These are phyloP conservation scores for Pseudogymnoascus sp. DNA, from an alignment of 2,329 filamentous ascomycete genomes.

Conservation along the genomic window DNA sequence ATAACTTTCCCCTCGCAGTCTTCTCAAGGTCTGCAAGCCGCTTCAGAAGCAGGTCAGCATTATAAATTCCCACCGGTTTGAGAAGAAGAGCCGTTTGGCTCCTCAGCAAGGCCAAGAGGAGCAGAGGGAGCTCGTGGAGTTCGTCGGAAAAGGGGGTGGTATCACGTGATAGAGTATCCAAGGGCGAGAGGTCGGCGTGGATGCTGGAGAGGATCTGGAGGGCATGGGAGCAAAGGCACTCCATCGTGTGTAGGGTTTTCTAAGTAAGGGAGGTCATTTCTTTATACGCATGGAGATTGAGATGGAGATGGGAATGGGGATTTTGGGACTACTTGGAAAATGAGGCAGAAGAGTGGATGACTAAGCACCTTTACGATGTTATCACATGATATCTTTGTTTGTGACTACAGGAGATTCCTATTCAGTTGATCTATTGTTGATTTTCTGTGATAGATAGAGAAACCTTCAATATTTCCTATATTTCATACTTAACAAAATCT, in stretches of 20 bases:
- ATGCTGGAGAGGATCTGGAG: background rate
- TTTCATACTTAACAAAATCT: background rate
- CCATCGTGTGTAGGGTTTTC: background rate
- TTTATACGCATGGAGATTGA: background rate
- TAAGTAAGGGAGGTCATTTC: background rate
- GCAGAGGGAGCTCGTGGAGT: background rate
- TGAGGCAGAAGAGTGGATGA: background rate
- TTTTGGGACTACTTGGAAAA: background rate
- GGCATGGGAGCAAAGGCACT: background rate
- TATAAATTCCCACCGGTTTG: background rate
- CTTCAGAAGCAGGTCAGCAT: constrained; percentile 13
- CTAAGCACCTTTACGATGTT: background rate
- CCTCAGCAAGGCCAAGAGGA: background rate
- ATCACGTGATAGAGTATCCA: background rate
- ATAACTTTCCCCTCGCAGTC: constrained; percentile 59
- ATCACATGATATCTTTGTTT: background rate
- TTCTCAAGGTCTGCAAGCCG: constrained; percentile 50
- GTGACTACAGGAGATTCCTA: background rate
- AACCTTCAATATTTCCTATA: background rate
- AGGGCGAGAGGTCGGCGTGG: background rate
- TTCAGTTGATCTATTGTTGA: background rate
- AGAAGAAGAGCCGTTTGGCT: background rate
- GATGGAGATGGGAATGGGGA: background rate
- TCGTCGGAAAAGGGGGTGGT: background rate
- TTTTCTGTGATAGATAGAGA: too few species aligned